These are phyloP conservation scores for Clarireedia homoeocarpa DNA, from an alignment of 2,329 filamentous ascomycete genomes.

Conservation along the genomic window DNA sequence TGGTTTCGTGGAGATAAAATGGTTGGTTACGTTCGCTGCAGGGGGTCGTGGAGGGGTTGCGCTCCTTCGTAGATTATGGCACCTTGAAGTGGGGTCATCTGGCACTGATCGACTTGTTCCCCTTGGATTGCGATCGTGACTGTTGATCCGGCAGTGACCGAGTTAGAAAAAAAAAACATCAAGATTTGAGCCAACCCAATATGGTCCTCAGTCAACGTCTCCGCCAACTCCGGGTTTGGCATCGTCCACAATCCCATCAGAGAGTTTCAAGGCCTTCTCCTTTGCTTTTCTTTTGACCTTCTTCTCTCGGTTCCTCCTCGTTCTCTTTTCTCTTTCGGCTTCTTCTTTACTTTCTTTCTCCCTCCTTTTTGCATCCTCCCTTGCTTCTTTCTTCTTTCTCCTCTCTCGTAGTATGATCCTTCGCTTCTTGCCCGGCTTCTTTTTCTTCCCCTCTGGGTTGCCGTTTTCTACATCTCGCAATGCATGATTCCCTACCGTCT, in stretches of 20 bases:
- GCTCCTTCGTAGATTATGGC: constrained; percentile 5
- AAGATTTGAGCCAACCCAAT: background rate
- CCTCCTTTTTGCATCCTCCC: constrained; percentile 31
- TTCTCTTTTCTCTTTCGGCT: constrained; percentile 52
- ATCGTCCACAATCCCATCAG: background rate
- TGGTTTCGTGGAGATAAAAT: background rate
- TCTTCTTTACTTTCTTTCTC: constrained; percentile 44
- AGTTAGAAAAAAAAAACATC: background rate
- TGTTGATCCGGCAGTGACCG: constrained; percentile 4
- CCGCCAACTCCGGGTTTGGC: background rate
- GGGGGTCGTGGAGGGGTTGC: background rate
- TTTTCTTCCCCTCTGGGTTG: constrained; percentile 28
- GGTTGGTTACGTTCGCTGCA: constrained; percentile 4
- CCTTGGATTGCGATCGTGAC: background rate
- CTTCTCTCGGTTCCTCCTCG: constrained; percentile 51
- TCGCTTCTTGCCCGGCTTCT: constrained; percentile 49
- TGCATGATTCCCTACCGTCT: constrained; percentile 18
- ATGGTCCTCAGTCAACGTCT: constrained; percentile 4
- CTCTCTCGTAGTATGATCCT: constrained; percentile 43
- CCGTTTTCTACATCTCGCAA: constrained; percentile 6
- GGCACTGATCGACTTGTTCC: background rate
- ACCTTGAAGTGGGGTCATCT: constrained; percentile 3
- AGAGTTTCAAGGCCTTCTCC: constrained; percentile 45
- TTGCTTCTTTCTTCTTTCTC: constrained; percentile 32
- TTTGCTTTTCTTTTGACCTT: constrained; percentile 52